Base-by-base conservation (phyloP, 1,284 basidiomycete species). In the Peniophora sp. region DNA sequence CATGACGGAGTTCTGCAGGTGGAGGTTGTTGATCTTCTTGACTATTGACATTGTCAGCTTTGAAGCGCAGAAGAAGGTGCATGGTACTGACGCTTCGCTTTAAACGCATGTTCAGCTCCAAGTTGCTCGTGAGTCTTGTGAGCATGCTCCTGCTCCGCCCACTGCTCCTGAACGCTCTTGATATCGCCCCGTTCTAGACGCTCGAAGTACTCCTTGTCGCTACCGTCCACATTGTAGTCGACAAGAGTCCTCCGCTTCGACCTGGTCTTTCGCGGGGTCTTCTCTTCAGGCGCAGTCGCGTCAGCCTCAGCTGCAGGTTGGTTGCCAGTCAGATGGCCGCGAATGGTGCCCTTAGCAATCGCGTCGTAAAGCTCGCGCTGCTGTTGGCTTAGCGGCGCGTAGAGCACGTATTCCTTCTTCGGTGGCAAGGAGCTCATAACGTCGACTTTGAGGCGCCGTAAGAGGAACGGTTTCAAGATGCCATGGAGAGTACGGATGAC, bases 341-440 rank as follows among this genome's bases (percentile, higher is more conserved):
- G 74, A 16, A 93, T 70, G 2, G 75, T 76, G 0, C 89, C 83
- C 23, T 77, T 72, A 9, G 92, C 69, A 24, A 92, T 81, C 6
- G 81, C 81, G 53, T 95, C 85, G 62, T 97, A 97, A 14, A 96
- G 72, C 52, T 90, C 81, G 50, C 86, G 84, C 61, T 98, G 95
- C 44, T 77, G 74, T 45, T 81, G 71, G 44, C 85, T 96, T 5
- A 97, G 72, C 1, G 93, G 94, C 0, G 94, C 92, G 58, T 96
- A 97, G 0, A 97, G 75, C 3, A 97, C 81, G 59, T 98, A 97
- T 69, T 97, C 95, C 68, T 96, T 97, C 75, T 97, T 97, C 1
- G 87, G 88, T 0, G 86, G 87, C 9, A 98, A 73, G 49, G 81
- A 77, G 50, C 81, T 78, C 63, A 94, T 92, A 9, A 98, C 95